These are phyloP conservation scores for Inonotus obliquus DNA, from an alignment of 1,284 basidiomycete species.

Conservation along the genomic window DNA sequence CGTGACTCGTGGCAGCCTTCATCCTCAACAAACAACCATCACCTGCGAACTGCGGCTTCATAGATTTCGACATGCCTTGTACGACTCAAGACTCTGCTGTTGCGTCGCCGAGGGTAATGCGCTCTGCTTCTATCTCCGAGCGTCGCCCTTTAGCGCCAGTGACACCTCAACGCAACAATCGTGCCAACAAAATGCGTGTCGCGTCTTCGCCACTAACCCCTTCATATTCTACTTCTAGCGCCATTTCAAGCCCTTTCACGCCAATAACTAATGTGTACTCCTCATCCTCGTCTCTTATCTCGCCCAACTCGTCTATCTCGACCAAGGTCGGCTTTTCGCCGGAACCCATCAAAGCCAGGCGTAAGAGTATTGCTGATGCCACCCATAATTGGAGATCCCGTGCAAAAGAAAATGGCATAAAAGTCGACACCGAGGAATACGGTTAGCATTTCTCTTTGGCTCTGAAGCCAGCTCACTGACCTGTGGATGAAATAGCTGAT, in stretches of 20 bases:
- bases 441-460: constrained; percentile 25
- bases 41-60: background rate
- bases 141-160: constrained; percentile 19
- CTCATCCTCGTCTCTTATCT: constrained; percentile 14
- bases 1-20: background rate
- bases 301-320: constrained; percentile 18
- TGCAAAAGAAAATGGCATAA: constrained; percentile 67
- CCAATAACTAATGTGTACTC: constrained; percentile 20
- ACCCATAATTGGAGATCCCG: constrained; percentile 68
- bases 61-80: constrained; percentile 6
- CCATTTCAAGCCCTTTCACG: constrained; percentile 17
- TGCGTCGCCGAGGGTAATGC: constrained; percentile 15
- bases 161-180: constrained; percentile 17
- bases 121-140: constrained; percentile 12
- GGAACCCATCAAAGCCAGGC: constrained; percentile 11
- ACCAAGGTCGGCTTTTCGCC: constrained; percentile 18
- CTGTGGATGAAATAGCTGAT: constrained; percentile 7
- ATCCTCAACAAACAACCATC: background rate
- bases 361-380: constrained; percentile 50
- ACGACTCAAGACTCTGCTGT: constrained; percentile 1
- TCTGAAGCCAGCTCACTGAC: constrained; percentile 14
- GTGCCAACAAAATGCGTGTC: constrained; percentile 14
- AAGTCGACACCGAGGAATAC: constrained; percentile 49
- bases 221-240: constrained; percentile 14
- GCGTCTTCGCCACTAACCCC: constrained; percentile 17